Conservation (phyloP, 345 rosid species). For the Anacardium occidentale region DNA sequence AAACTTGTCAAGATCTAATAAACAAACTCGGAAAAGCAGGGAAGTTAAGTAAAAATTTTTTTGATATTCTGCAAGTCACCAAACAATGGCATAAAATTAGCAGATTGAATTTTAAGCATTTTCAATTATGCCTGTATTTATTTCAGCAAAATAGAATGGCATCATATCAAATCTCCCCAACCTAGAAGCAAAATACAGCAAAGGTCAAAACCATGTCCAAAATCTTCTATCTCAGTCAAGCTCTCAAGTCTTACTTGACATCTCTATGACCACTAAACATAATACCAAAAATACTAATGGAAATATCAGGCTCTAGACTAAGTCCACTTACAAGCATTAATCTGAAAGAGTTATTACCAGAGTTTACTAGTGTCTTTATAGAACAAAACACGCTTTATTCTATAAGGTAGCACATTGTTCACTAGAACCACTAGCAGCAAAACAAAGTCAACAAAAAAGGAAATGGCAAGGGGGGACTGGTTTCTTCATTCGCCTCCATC, state of each 20-base stretch:
- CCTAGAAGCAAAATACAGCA: not conserved
- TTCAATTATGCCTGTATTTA: not conserved
- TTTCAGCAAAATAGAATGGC: not conserved
- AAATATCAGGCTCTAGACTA: too few relatives aligned
- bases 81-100: not conserved
- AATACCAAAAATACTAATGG: too few relatives aligned
- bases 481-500: not conserved
- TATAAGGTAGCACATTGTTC: not conserved
- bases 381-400: not conserved
- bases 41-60: not conserved
- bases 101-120: not conserved
- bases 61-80: not conserved
- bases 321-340: too few relatives aligned
- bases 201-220: too few relatives aligned
- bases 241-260: too few relatives aligned
- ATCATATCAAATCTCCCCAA: not conserved
- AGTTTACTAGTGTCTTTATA: not conserved
- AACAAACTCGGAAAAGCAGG: not conserved
- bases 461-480: not conserved
- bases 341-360: not conserved
- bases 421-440: not conserved
- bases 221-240: too few relatives aligned
- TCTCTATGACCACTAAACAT: too few relatives aligned
- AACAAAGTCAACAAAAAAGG: conserved; percentile 3
- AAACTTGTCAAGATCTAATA: not conserved